Base-by-base conservation (phyloP, 768 basidiomycete genomes). In the Russula sp. region DNA sequence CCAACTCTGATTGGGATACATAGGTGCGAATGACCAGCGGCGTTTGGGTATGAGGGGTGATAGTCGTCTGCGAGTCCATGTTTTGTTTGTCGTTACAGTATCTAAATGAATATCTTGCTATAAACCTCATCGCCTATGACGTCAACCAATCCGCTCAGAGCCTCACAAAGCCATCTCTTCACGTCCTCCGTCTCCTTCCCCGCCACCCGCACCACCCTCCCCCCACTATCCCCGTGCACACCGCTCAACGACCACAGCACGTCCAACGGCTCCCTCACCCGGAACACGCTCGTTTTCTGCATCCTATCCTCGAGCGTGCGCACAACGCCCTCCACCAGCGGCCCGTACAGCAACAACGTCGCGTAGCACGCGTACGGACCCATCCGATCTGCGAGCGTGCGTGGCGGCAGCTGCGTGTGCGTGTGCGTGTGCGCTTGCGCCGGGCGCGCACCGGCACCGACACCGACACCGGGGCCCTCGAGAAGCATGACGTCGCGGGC, bases 351-450 rank as follows among this genome's bases (percentile, higher is more conserved):
- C 64, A 97, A 77, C 20, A 96, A 73, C 66, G 86, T 94, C 20
- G 92, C 94, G 73, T 96, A 98, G 74, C 93, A 95, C 8, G 88
- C 82, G 71, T 96, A 98, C 3, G 94, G 93, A 9, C 77, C 78
- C 59, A 97, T 78, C 62, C 80, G 80, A 50, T 86, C 82, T 9
- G 72, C 76, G 48, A 92, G 80, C 6, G 80, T 73, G 39, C 84
- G 82, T 55, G 71, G 71, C 22, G 75, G 75, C 20, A 78, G 70
- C 9, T 9, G 58, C 59, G 13, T 51, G 61, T 16, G 63, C 34
- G 27, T 68, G 3, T 7, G 3, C 39, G 2, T 32, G n/a, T n/a
- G n/a, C 68, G 39, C 10, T 6, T 2, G n/a, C 37, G 32, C 11
- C 40, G 16, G 4, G 22, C 20, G 22, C 22, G 20, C 49, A 50